Percentiles rank a stretch among this genome's conserved stretches.
phyloP scores from a whole-genome alignment of 441 rosid genomes.

The Brassica hybrid region DNA sequence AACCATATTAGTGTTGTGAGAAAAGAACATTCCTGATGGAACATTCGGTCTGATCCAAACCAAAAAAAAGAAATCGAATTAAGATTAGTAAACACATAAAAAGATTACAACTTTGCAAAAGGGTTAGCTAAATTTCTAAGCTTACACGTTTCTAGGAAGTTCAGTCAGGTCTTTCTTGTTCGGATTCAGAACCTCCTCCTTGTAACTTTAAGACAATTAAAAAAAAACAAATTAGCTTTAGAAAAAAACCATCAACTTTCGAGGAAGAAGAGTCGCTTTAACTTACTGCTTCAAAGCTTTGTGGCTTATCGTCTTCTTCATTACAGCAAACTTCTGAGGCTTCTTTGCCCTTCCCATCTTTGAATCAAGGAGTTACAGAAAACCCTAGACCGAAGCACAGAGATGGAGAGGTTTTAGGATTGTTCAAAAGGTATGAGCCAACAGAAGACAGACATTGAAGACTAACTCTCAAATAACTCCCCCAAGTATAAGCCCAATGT shows the following conservation, averaged over 20 bases:
- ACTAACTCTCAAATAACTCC: too few relatives aligned
- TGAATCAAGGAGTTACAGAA: too few relatives aligned
- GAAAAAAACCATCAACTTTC: not conserved
- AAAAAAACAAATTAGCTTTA: not conserved
- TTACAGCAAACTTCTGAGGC: slow-evolving; percentile 71
- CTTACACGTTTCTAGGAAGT: slow-evolving; percentile 91
- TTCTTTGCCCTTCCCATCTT: slow-evolving; percentile 31
- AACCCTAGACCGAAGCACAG: too few relatives aligned
- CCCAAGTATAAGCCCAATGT: too few relatives aligned
- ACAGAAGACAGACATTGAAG: too few relatives aligned
- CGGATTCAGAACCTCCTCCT: slow-evolving; percentile 84
- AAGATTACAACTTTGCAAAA: not conserved
- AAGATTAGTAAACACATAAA: not conserved
- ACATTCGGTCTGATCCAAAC: slow-evolving; percentile 55
- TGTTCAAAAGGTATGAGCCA: too few relatives aligned
- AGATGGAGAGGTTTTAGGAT: too few relatives aligned
- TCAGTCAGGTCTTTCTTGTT: slow-evolving; percentile 65
- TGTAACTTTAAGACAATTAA: slow-evolving; percentile 48
- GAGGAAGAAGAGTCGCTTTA: not conserved
- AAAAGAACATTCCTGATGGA: slow-evolving; percentile 85
- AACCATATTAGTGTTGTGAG: slow-evolving; percentile 75
- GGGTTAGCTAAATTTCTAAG: not conserved
- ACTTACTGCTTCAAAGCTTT: slow-evolving; percentile 74
- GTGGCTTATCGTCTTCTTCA: slow-evolving; percentile 77
- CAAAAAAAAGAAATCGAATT: not conserved